These are phyloP conservation scores for Halophytophthora batemanensis DNA, from an alignment of 352 stramenopile species.

Conservation along the genomic window DNA sequence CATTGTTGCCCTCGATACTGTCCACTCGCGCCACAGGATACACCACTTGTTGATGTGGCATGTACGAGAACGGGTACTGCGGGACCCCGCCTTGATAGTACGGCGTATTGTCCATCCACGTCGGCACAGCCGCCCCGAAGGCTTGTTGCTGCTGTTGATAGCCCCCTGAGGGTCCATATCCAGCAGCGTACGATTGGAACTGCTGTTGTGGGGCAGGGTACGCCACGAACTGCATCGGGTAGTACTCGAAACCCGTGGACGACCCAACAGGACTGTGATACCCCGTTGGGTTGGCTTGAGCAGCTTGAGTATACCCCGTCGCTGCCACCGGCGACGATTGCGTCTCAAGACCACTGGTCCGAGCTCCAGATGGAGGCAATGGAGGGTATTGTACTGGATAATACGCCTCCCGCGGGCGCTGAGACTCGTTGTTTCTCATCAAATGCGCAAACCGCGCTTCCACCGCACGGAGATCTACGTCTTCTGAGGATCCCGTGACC, in stretches of 20 bases:
- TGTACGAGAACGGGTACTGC: slow-evolving; percentile 25
- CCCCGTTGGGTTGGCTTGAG: slow-evolving; percentile 6
- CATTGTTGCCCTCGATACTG: slow-evolving; percentile 6
- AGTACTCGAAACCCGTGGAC: slow-evolving; percentile 20
- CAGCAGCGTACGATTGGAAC: slow-evolving; percentile 23
- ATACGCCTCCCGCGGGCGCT: slow-evolving; percentile 19
- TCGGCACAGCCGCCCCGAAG: slow-evolving; percentile 17
- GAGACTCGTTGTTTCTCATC: slow-evolving; percentile 61
- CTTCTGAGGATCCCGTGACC: slow-evolving; percentile 33
- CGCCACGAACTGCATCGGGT: slow-evolving; percentile 25
- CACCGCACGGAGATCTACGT: slow-evolving; percentile 68
- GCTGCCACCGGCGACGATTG: slow-evolving; percentile 16
- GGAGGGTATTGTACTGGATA: slow-evolving; percentile 16
- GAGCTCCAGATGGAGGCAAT: slow-evolving; percentile 4
- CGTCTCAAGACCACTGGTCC: not conserved
- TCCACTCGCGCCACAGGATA: slow-evolving; percentile 15
- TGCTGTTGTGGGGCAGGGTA: slow-evolving; percentile 23
- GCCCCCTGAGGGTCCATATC: slow-evolving; percentile 9
- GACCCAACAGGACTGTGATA: slow-evolving; percentile 13
- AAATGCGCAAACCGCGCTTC: slow-evolving; percentile 79
- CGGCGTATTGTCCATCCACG: slow-evolving; percentile 23
- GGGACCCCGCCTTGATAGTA: slow-evolving; percentile 23
- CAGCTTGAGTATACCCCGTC: slow-evolving; percentile 7
- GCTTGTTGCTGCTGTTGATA: slow-evolving; percentile 28
- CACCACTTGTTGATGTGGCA: slow-evolving; percentile 17